These are phyloP conservation scores for Scheffersomyces segobiensis DNA, from an alignment of 1,139 yeast genomes.

Conservation along the genomic window DNA sequence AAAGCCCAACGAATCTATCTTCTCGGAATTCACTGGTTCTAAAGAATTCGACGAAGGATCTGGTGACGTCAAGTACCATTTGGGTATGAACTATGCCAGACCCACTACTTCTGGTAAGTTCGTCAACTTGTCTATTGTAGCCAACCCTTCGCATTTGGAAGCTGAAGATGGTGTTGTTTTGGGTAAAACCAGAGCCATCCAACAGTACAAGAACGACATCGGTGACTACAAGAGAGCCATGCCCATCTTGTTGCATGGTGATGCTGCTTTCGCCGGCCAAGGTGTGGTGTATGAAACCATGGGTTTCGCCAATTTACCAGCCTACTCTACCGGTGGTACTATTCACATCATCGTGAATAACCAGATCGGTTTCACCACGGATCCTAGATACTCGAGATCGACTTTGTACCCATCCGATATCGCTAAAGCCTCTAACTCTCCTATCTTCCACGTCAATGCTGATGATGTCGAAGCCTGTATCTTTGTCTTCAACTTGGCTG, in stretches of 20 bases:
- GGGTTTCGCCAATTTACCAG: constrained; percentile 92
- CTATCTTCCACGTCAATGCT: constrained; percentile 98
- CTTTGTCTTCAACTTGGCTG: constrained; percentile 92
- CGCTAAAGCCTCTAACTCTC: constrained; percentile 95
- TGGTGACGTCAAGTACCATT: constrained; percentile 98
- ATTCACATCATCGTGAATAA: constrained; percentile 93
- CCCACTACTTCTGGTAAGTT: constrained; percentile 98
- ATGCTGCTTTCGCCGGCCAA: constrained; percentile 98
- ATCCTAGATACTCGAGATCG: constrained; percentile 96
- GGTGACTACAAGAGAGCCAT: constrained; percentile 83
- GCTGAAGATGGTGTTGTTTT: constrained; percentile 98
- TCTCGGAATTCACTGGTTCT: constrained; percentile 93
- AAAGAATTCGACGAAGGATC: constrained; percentile 86
- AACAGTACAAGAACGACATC: constrained; percentile 86
- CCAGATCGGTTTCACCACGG: constrained; percentile 99
- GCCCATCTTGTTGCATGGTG: constrained; percentile 95
- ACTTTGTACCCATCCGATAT: constrained; percentile 98
- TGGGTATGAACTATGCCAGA: constrained; percentile 98
- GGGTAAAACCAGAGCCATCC: constrained; percentile 97
- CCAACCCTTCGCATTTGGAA: constrained; percentile 98
- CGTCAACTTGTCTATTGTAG: constrained; percentile 92
- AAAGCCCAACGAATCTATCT: constrained; percentile 97
- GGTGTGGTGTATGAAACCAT: constrained; percentile 99
- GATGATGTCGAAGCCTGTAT: constrained; percentile 95
- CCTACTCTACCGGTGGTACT: constrained; percentile 98